Base-by-base conservation (phyloP, 345 rosid genomes). In the Salix brachista region DNA sequence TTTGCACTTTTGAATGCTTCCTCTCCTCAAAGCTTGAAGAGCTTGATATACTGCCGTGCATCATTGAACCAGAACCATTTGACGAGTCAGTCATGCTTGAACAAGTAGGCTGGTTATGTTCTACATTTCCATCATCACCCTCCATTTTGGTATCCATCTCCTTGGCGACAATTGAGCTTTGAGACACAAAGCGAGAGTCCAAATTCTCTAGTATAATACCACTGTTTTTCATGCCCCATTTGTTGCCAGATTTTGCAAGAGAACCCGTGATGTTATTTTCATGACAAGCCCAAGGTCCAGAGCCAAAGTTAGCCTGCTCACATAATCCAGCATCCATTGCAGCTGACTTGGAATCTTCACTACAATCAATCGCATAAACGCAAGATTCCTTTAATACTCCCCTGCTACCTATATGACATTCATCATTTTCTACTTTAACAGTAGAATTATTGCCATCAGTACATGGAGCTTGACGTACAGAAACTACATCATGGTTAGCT, bases 41-140 rank as follows among this genome's bases (percentile, higher is more conserved):
- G 79, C 90, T 90, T 23, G 90, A 87, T 67, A 89, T 84, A 80
- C 91, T 86, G 70, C 83, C 83, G 1, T 75, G 88, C 69, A 84
- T 75, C 75, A 86, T 60, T 1, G 91, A 91, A 7, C 91, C 91
- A 70, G 91, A 86, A 76, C 84, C 85, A 58, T 84, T 83, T n/a
- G 97, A 90, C 58, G 97, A 87, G 80, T 90, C 92, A 1, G 94
- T 87, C 85, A 70, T 81, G 85, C 90, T 87, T 41, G 91, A 87
- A 72, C 86, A 78, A 56, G 87, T 67, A 48, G 82, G 90, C 74
- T 76, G 86, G 74, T 83, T 87, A 26, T 84, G 86, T 61, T 88
- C 92, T 3, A 74, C 74, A 23, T 71, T 77, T 69, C 73, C 85
- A 73, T 83, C 84, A 46, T 84, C 88, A 76, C 82, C 83, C 46